Conservation (phyloP, 768 basidiomycete genomes). For the Panaeolus cyanescens region DNA sequence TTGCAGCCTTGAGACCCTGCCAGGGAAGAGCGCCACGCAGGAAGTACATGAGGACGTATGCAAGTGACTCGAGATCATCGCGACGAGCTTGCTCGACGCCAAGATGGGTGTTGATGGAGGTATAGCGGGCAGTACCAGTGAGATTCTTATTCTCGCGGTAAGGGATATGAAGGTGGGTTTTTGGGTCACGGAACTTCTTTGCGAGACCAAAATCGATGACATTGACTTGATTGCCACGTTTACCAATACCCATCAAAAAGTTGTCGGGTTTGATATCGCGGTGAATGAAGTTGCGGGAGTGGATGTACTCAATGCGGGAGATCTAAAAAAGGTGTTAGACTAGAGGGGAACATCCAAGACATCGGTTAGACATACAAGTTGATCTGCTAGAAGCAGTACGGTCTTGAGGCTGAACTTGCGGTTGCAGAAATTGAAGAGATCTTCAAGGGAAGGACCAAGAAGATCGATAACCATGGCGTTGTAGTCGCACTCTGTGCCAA, state of each 20-base stretch:
- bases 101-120: constrained; percentile 98
- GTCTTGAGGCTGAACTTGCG: constrained; percentile 98
- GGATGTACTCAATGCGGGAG: constrained; percentile 98
- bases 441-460: constrained; percentile 88
- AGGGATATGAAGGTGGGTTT: constrained; percentile 99
- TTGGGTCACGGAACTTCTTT: constrained; percentile 99
- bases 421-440: constrained; percentile 94
- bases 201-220: constrained; percentile 98
- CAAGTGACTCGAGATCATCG: constrained; percentile 97
- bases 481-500: constrained; percentile 96
- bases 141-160: constrained; percentile 99
- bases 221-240: constrained; percentile 99
- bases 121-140: constrained; percentile 98
- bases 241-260: constrained; percentile 99
- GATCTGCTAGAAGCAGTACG: constrained; percentile 93
- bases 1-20: constrained; percentile 99
- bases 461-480: constrained; percentile 99
- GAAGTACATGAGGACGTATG: constrained; percentile 99
- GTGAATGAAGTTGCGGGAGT: constrained; percentile 98
- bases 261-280: constrained; percentile 99
- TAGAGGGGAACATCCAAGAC: constrained; percentile 20
- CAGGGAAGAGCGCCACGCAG: constrained; percentile 96
- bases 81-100: constrained; percentile 98
- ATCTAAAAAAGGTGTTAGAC: constrained; percentile 55
- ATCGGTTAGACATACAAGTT: constrained; percentile 64